phyloP scores from a whole-genome alignment of 2,329 filamentous ascomycete species.

The Phaeophleospora eucalypticola region DNA sequence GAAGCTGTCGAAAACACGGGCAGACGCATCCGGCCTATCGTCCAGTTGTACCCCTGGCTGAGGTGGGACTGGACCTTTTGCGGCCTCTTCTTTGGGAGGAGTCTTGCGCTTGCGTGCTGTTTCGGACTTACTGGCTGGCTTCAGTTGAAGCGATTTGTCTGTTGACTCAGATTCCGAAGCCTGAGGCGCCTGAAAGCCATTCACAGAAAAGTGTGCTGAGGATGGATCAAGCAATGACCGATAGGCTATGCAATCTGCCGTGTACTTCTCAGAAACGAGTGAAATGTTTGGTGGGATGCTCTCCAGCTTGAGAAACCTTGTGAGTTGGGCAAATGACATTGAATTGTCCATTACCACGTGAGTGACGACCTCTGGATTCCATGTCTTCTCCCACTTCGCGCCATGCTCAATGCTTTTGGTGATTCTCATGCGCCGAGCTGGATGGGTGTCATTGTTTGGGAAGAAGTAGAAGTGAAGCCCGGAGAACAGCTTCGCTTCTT shows the following conservation, averaged over 20 bases:
- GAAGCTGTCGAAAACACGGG: constrained; percentile 10
- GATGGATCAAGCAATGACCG: constrained; percentile 46
- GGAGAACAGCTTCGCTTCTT: constrained; percentile 29
- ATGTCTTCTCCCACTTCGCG: constrained; percentile 62
- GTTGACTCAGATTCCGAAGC: constrained; percentile 11
- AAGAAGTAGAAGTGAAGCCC: constrained; percentile 57
- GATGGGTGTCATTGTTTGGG: constrained; percentile 71
- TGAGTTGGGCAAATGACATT: constrained; percentile 61
- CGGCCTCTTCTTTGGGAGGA: constrained; percentile 36
- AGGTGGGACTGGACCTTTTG: constrained; percentile 1
- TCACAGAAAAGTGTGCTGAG: constrained; percentile 57
- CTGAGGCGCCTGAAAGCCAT: constrained; percentile 10
- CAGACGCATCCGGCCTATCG: constrained; percentile 2
- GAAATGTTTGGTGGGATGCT: constrained; percentile 46
- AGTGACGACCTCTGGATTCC: constrained; percentile 55
- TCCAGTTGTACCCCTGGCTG: background rate
- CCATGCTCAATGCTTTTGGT: constrained; percentile 71
- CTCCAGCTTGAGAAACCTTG: constrained; percentile 51
- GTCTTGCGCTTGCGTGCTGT: constrained; percentile 38
- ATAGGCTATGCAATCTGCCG: constrained; percentile 42
- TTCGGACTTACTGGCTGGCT: constrained; percentile 43
- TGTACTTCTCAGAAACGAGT: constrained; percentile 48
- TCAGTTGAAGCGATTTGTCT: constrained; percentile 47
- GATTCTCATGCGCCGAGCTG: constrained; percentile 66
- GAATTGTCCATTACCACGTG: constrained; percentile 75